Conservation (phyloP, 108 stramenopile species). For the Skeletonema costatum region DNA sequence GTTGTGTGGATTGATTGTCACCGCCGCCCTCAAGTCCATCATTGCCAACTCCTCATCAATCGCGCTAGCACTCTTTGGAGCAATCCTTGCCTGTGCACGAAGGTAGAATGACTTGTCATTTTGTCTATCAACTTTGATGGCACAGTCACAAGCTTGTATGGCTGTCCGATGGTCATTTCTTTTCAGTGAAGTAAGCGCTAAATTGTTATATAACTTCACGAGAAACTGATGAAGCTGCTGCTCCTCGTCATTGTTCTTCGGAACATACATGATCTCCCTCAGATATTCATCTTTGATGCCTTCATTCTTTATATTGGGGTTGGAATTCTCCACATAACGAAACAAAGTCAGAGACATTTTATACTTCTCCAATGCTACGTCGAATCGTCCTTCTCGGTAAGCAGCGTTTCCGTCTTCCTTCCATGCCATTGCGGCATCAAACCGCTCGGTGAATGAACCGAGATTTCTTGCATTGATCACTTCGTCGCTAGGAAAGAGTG, state of each 20-base stretch:
- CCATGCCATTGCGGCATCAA: constrained; percentile 32
- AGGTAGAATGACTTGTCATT: constrained; percentile 45
- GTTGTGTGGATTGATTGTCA: constrained; percentile 23
- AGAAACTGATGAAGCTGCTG: constrained; percentile 24
- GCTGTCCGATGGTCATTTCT: constrained; percentile 22
- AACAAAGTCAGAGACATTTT: constrained; percentile 42
- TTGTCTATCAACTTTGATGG: constrained; percentile 18
- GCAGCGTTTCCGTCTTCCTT: constrained; percentile 45
- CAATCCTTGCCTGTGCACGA: constrained; percentile 35
- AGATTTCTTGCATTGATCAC: constrained; percentile 22
- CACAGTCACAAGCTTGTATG: constrained; percentile 45
- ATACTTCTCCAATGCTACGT: constrained; percentile 43
- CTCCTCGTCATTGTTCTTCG: constrained; percentile 15
- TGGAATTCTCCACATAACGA: constrained; percentile 38
- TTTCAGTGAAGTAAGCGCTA: constrained; percentile 36
- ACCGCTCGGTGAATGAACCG: constrained; percentile 11
- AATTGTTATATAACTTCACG: constrained; percentile 41
- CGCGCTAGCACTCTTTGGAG: constrained; percentile 37
- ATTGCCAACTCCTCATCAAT: constrained; percentile 38
- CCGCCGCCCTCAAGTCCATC: constrained; percentile 35
- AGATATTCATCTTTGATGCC: constrained; percentile 52
- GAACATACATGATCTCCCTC: constrained; percentile 18
- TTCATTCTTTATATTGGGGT: constrained; percentile 29
- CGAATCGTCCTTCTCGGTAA: constrained; percentile 19
- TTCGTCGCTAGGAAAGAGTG: constrained; percentile 38